phyloP scores from a whole-genome alignment of 116 monocot species.

The Trichopus zeylanicus region DNA sequence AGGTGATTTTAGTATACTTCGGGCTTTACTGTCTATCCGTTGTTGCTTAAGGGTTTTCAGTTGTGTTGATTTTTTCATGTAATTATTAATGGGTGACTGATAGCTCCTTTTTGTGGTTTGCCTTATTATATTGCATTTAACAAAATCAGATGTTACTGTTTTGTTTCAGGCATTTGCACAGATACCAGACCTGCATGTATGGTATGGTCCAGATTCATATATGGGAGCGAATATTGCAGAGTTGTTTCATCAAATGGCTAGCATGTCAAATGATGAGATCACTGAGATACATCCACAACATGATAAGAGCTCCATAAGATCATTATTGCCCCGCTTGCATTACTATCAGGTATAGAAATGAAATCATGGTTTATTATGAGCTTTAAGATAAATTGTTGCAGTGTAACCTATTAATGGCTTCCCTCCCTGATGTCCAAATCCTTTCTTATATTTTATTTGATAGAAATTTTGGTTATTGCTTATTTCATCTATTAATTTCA shows the following conservation, averaged over 20 bases:
- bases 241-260: slow-evolving; percentile 75
- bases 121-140: neutral
- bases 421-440: no score
- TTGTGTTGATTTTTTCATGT: neutral
- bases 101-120: neutral
- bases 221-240: slow-evolving; percentile 97
- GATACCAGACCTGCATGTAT: slow-evolving; percentile 73
- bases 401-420: no score
- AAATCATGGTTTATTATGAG: neutral
- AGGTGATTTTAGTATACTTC: slow-evolving; percentile 66
- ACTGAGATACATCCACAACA: slow-evolving; percentile 72
- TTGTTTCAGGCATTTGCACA: slow-evolving; percentile 83
- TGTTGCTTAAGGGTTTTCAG: neutral
- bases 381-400: no score
- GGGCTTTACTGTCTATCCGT: neutral
- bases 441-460: no score
- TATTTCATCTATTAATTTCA: no score
- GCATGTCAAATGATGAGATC: slow-evolving; percentile 79
- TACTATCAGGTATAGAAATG: slow-evolving; percentile 60
- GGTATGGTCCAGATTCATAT: slow-evolving; percentile 96
- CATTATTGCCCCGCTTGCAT: slow-evolving; percentile 50
- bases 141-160: neutral
- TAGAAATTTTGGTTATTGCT: no score
- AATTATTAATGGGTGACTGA: neutral
- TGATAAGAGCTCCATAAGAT: slow-evolving; percentile 63